Conservation (phyloP, 805 yeast species). For the Wickerhamiella shivajii region DNA sequence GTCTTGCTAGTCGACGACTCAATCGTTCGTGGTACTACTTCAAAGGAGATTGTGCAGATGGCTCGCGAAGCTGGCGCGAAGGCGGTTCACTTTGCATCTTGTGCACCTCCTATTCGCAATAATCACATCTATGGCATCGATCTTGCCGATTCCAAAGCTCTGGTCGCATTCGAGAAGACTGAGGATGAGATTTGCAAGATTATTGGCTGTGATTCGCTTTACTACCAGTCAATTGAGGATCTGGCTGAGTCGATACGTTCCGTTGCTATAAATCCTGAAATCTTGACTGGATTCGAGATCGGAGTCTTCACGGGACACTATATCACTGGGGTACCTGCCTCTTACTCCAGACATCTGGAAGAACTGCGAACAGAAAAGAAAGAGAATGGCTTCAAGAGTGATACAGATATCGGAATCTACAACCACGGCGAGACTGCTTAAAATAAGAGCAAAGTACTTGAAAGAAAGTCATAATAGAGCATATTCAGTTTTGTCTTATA, state of each 20-base stretch:
- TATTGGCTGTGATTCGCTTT: constrained; percentile 82
- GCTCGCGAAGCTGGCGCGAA: constrained; percentile 98
- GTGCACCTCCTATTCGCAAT: constrained; percentile 94
- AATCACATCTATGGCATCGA: constrained; percentile 97
- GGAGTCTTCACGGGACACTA: constrained; percentile 95
- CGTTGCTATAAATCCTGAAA: constrained; percentile 20
- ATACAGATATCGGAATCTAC: constrained; percentile 49
- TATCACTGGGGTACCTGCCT: constrained; percentile 85
- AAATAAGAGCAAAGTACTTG: too few species aligned
- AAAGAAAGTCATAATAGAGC: too few species aligned
- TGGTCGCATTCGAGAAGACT: constrained; percentile 71
- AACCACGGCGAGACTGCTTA: constrained; percentile 49
- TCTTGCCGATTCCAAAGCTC: constrained; percentile 84
- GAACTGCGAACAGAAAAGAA: constrained; percentile 64
- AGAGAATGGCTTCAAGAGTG: constrained; percentile 60
- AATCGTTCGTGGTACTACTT: constrained; percentile 94
- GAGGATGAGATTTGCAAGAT: constrained; percentile 62
- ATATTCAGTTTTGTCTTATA: too few species aligned
- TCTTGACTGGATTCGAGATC: constrained; percentile 64
- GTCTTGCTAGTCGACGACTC: constrained; percentile 93
- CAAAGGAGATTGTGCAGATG: constrained; percentile 91
- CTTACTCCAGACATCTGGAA: constrained; percentile 70
- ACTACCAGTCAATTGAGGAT: constrained; percentile 76
- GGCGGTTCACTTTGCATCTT: constrained; percentile 88
- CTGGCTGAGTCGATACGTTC: constrained; percentile 63